Evolutionary conservation across 352 stramenopile species (phyloP), one percentile per base, ranked within the genome.

Genomic region (Saprolegnia parasitica): DNA sequence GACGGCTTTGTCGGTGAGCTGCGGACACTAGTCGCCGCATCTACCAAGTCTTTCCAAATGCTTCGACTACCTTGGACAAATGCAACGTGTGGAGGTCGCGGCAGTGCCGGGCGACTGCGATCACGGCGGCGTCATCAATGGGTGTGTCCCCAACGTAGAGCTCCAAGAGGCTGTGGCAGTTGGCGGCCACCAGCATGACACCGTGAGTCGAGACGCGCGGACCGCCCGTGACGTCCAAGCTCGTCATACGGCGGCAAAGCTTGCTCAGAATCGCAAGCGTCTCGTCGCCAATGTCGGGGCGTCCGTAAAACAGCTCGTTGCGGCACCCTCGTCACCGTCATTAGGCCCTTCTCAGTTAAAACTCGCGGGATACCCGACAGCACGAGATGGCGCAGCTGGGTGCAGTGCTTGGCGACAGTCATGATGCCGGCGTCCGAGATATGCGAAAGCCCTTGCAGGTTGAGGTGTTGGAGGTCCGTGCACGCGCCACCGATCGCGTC

Each of bases 41-140:
- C 5, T 2, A 35, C 29, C 29, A 35, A 35, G 29, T 6, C 29
- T 35, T 6, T 35, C 29, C 2, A 35, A 35, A 35, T 35, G 29
- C 29, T 6, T 2, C 2, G 29, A 35, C 58, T 32, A 84, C 79
- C 74, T 90, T 89, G 39, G 82, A 86, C 23, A 92, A 26, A 46
- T 84, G 84, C 46, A 90, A 73, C 54, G 71, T 81, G 42, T 79
- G 63, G 5, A 92, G 45, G 42, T 75, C 57, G 9, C 45, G 72
- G 45, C 81, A 89, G 26, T 77, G 68, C 1, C 73, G 66, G n/a
- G 82, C 78, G 6, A 92, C 54, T 18, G 86, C 71, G 16, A 74
- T 78, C 42, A 92, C 76, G n/a, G 80, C 81, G 5, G 71, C 71
- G 62, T 92, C 84, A 37, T 83, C 89, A 24, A 89, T 71, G 54